Base-by-base conservation (phyloP, 441 rosid species). In the Dalechampia spathulata region DNA sequence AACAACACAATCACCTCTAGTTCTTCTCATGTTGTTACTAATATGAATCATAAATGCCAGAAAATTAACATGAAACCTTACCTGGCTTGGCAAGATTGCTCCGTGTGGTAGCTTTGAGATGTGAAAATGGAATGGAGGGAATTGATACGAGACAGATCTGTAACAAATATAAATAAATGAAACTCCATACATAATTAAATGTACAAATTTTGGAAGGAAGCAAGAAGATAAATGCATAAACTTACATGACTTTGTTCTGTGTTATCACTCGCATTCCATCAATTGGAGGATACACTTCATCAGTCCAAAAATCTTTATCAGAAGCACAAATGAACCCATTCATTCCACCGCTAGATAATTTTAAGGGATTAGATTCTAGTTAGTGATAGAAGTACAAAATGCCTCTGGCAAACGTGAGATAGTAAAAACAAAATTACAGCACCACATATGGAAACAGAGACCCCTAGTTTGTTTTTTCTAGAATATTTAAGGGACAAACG, bases 211-310 rank as follows among this genome's bases (percentile, higher is more conserved):
- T 2, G 23, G 9, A 23, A 9, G 0, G 23, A 55, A 37, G 28
- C 28, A 48, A 47, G 30, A 27, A 5, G 19, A 23, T 22, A 21
- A 39, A 17, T 7, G 26, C 12, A 30, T 4, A 30, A 60, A 56
- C 70, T 70, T 64, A 70, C 74, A 70, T 11, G 15, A 70, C 66
- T 65, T 37, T 25, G 48, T 56, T 61, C n/a, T 57, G 54, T 32
- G 46, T 12, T 38, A 65, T 55, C 52, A 22, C 47, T 39, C 40
- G 51, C 63, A 55, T 42, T 47, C 60, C 46, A 28, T 55, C 53
- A 45, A 70, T 36, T 9, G 70, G 63, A 16, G 74, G 64, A 22
- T 5, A 25, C 20, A 70, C 28, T 52, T 60, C 64, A 16, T 5
- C 34, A 27, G 70, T 66, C 41, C 56, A 36, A 2, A 20, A 25